Base-by-base conservation (phyloP, 768 basidiomycete species). In the Tylopilus sp. region DNA sequence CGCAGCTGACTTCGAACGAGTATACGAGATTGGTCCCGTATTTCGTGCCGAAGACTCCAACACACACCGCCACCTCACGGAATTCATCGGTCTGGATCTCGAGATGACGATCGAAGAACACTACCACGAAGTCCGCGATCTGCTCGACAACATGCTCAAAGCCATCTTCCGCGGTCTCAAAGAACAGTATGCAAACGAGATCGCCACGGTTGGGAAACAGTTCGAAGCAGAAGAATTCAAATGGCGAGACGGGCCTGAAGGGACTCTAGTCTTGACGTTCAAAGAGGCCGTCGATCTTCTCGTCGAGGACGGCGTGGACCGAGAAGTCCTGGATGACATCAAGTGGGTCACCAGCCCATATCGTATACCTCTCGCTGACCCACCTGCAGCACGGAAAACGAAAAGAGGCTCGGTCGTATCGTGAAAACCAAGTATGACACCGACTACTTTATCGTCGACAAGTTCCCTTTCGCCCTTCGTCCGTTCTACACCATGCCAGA, bases 401-500 rank as follows among this genome's bases (percentile, higher is more conserved):
- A 99, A 74, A 96, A 89, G 75, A 80, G 88, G 55, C 86, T 99
- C 33, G 97, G 97, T 21, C 77, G 86, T 44, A 75, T 98, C 49
- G 85, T 99, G 63, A 91, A 87, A 67, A 86, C 83, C 47, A 98
- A 97, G 73, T 96, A 97, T 69, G 85, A 93, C 63, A 98, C 92
- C 41, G 97, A 99, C 72, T 99, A 98, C 76, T 99, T 89, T 76
- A 98, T 98, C 71, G 86, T 99, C 61, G 97, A 99, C 80, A 99
- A 98, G 73, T 99, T 98, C 82, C 97, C 97, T 6, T 79, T 95
- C 71, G 88, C 81, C 33, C 84, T 98, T 54, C 89, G 97, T 50
- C 97, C 97, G 3, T 99, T 99, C 76, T 99, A 99, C 74, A 99
- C 97, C 50, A 98, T 99, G 97, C 91, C 95, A 52, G 97, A 99